These are phyloP conservation scores for Globisporangium takayamanum DNA, from an alignment of 352 stramenopile genomes.

Conservation along the genomic window DNA sequence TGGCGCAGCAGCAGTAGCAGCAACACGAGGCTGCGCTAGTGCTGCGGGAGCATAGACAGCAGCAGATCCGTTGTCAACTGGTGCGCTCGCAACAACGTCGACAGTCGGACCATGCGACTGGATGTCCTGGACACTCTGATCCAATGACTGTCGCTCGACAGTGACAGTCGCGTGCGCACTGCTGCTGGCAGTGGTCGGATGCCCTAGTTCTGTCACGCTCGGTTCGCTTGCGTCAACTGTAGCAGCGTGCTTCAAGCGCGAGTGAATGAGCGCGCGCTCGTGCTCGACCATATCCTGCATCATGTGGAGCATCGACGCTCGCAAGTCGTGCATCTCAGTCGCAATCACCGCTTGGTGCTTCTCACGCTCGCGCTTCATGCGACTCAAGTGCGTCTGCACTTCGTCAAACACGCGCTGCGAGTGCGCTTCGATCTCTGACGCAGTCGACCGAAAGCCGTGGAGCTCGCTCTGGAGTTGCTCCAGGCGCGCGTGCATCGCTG, in stretches of 20 bases:
- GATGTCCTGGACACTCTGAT: not conserved
- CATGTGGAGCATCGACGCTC: conserved; percentile 35
- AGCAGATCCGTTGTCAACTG: not conserved
- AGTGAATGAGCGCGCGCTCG: conserved; percentile 42
- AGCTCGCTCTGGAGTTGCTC: conserved; percentile 48
- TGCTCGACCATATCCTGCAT: conserved; percentile 53
- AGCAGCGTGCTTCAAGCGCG: conserved; percentile 23
- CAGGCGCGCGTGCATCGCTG: conserved; percentile 41
- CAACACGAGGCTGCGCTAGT: not conserved
- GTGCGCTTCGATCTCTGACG: conserved; percentile 44
- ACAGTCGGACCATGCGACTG: not conserved
- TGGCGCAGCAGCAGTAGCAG: too few relatives aligned
- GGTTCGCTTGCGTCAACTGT: conserved; percentile 17
- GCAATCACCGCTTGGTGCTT: conserved; percentile 54
- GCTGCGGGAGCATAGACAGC: not conserved
- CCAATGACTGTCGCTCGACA: not conserved
- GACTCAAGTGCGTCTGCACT: conserved; percentile 32
- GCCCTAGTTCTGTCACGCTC: not conserved
- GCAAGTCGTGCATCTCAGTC: conserved; percentile 59
- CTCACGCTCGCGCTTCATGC: conserved; percentile 43
- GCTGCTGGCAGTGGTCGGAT: not conserved
- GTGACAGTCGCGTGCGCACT: not conserved
- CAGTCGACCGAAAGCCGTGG: conserved; percentile 34
- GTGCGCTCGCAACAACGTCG: not conserved
- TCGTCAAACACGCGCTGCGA: conserved; percentile 51